A percentile compares a stretch with the other conserved stretches of the same genome.
Evolutionary conservation across 164 flowering plant species (phyloP).

Genomic region (Platanus orientalis): DNA sequence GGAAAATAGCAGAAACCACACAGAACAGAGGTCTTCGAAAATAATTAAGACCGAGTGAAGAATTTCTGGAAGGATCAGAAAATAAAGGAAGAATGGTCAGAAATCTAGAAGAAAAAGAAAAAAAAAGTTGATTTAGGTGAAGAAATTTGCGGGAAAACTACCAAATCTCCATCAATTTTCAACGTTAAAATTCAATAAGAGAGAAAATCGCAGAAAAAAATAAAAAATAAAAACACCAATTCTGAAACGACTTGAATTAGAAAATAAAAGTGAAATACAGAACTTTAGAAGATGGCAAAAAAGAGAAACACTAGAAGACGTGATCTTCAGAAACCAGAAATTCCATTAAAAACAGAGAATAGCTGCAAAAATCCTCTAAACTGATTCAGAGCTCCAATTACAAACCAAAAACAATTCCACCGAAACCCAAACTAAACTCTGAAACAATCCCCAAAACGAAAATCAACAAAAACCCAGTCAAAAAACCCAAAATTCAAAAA

Average conservation of each 20-base stretch:
- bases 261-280: too few species aligned
- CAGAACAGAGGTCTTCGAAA: conserved; percentile 8
- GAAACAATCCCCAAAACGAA: background rate
- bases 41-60: background rate
- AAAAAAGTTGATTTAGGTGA: background rate
- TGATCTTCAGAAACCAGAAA: too few species aligned
- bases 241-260: too few species aligned
- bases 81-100: too few species aligned
- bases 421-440: too few species aligned
- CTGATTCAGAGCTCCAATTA: too few species aligned
- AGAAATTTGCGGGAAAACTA: background rate
- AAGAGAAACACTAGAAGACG: background rate
- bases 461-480: background rate
- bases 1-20: background rate
- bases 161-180: background rate
- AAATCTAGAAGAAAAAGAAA: background rate
- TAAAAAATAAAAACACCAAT: too few species aligned
- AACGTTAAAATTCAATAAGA: too few species aligned
- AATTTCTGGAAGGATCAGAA: conserved; percentile 8
- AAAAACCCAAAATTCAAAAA: background rate
- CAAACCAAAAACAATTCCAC: too few species aligned
- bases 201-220: background rate
- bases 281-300: background rate
- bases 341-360: too few species aligned
- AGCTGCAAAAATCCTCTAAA: too few species aligned